Percentiles rank a stretch among this genome's conserved stretches.
These are phyloP conservation scores for Arxiozyma telluris DNA, from an alignment of 1,139 yeast genomes.

Conservation along the genomic window DNA sequence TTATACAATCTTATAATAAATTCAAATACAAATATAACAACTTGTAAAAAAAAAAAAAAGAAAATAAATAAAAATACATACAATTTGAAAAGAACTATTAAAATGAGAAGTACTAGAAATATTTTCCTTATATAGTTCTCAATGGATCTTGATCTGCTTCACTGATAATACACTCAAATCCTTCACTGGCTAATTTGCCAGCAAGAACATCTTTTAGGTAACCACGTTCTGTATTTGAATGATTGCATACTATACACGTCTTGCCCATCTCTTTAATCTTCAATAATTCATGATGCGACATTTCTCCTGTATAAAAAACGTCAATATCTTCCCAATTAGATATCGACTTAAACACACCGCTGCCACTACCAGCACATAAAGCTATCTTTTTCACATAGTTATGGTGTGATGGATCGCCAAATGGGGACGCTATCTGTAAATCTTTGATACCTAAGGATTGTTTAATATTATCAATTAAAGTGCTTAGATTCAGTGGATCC, in stretches of 20 bases:
- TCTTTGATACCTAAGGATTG: slow-evolving; percentile 41
- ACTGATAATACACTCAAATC: slow-evolving; percentile 38
- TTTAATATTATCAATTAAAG: slow-evolving; percentile 50
- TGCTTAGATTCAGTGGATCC: slow-evolving; percentile 37
- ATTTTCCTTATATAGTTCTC: slow-evolving; percentile 11
- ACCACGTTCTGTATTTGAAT: slow-evolving; percentile 88
- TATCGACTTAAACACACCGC: slow-evolving; percentile 40
- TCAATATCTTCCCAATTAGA: slow-evolving; percentile 45
- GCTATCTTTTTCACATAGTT: slow-evolving; percentile 52
- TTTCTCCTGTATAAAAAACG: slow-evolving; percentile 79
- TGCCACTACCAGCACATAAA: slow-evolving; percentile 94
- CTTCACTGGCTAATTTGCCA: slow-evolving; percentile 40
- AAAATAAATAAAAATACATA: neutral
- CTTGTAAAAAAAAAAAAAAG: too few relatives aligned
- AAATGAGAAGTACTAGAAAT: neutral
- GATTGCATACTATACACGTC: slow-evolving; percentile 71
- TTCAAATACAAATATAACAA: too few relatives aligned
- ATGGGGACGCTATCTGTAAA: slow-evolving; percentile 57
- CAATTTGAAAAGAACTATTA: neutral
- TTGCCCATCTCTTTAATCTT: slow-evolving; percentile 63
- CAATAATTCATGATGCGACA: slow-evolving; percentile 86
- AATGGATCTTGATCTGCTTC: slow-evolving; percentile 50
- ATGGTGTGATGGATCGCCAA: slow-evolving; percentile 26
- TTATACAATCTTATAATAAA: too few relatives aligned
- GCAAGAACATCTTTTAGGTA: slow-evolving; percentile 46